Evolutionary conservation across 2,329 filamentous ascomycete genomes (phyloP), one percentile per base, ranked within the genome.

Genomic region (Fusarium sulawesiense): DNA sequence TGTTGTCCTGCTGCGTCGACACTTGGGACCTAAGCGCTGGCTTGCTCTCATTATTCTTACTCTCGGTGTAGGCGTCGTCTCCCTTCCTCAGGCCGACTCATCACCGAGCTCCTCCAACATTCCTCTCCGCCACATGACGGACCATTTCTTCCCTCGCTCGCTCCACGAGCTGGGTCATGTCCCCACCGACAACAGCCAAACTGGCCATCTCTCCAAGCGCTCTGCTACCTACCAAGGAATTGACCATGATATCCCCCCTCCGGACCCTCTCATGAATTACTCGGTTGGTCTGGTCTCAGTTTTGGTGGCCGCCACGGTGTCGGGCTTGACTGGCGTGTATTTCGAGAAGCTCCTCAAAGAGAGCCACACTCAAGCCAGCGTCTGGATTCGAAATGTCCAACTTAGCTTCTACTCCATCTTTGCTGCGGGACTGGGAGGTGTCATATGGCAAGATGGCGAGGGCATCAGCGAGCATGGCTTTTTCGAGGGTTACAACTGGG

Each of bases 371-470:
- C 87, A 89, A 49, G 91, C 91, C 8, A 95, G 93, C 1, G 86
- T 98, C 16, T 99, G 96, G 96, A 91, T 96, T 45, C 91, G 96
- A 66, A 99, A 98, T 78, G 92, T 98, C 48, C 96, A 99, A 79
- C 84, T 99, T 25, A 94, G 94, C 1, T 93, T 98, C 77, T 99
- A 97, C 82, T 97, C 94, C 2, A 84, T 98, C 3, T 95, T 98
- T 74, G 93, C 95, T 0, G 92, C 94, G 1, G 84, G 98, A 1
- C 89, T 98, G 60, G 86, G 97, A 55, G 96, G 95, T 2, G 91
- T 98, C 8, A 82, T 97, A 4, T 92, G 93, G 81, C 92, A 93
- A 69, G 96, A 99, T 72, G 96, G 95, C 27, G 88, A 90, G 65
- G 91, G 92, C 42, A 94, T 99, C 69, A 87, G 91, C 27, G 89